Evolutionary conservation across 768 basidiomycete genomes (phyloP), one percentile per base, ranked within the genome.

Genomic region (Mycena haematopus): DNA sequence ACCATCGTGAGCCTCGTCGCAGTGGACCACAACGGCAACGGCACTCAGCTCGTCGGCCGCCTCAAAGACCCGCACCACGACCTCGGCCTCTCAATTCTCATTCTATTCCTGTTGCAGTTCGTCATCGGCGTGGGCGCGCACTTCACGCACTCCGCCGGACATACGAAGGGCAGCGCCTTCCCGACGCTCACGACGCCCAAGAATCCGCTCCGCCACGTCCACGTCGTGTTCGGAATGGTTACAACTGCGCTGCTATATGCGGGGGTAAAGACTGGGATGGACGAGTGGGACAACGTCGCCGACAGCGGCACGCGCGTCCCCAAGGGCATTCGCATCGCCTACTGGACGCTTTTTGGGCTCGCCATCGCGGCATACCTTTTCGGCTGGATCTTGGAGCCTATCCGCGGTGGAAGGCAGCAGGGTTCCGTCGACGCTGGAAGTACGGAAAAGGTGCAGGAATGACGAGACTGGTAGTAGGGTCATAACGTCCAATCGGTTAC

Each of bases 221-320:
- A 68, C 57, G 67, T 62, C 35, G 40, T 49, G 10, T 56, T 54
- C 45, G 67, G 67, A 4, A 52, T 68, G 19, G 42, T 62, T 25
- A 62, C 65, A 52, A 65, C 67, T 2, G 67, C 56, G 31, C 27
- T 68, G 22, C 29, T 68, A 29, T 68, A 68, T 42, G 63, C 67
- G 19, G 67, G 67, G 14, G 63, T 68, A 9, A 68, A 68, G 44
- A 68, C 67, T 8, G 67, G 67, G 9, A 68, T 68, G 52, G 67
- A 68, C 57, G 67, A 68, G 50, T 68, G 67, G 67, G 50, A 68
- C 33, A 51, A 40, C 24, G 63, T 68, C 9, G 45, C 42, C 22
- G 67, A 68, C 53, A 62, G 40, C 42, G 49, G n/a, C 2, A 68
- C 67, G 14, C 24, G 44, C 33, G 67, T 68, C 0, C 67, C 67